phyloP scores from a whole-genome alignment of 2,329 filamentous ascomycete genomes.

The Hypomyces perniciosus region DNA sequence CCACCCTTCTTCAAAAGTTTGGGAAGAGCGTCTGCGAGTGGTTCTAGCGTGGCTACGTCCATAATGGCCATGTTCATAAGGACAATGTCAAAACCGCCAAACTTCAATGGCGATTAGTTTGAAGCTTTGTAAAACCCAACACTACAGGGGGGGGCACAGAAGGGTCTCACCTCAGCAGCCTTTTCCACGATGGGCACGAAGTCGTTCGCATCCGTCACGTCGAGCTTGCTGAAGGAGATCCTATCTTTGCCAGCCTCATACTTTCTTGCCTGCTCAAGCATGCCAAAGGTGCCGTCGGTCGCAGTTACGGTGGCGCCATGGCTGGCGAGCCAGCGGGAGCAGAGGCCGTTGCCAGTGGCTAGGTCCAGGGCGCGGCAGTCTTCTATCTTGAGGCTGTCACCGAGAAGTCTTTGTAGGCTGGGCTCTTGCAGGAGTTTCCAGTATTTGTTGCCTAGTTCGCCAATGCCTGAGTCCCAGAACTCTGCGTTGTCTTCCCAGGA shows the following conservation, averaged over 20 bases:
- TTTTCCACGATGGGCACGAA: slow-evolving; percentile 9
- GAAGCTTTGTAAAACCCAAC: background rate
- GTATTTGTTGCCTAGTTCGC: slow-evolving; percentile 38
- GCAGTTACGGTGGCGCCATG: slow-evolving; percentile 35
- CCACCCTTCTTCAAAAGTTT: slow-evolving; percentile 34
- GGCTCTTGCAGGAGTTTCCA: slow-evolving; percentile 38
- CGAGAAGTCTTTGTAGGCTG: slow-evolving; percentile 30
- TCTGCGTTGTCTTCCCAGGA: slow-evolving; percentile 37
- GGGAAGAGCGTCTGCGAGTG: slow-evolving; percentile 35
- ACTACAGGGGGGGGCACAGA: background rate
- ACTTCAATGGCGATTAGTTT: slow-evolving; percentile 14
- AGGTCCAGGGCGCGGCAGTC: slow-evolving; percentile 37
- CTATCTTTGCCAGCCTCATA: slow-evolving; percentile 3
- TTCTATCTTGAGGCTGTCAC: slow-evolving; percentile 13
- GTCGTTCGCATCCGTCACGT: slow-evolving; percentile 30
- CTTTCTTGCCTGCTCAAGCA: slow-evolving; percentile 32
- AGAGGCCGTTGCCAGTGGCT: slow-evolving; percentile 45
- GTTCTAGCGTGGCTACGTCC: slow-evolving; percentile 39
- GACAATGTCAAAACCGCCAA: slow-evolving; percentile 35
- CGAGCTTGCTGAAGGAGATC: slow-evolving; percentile 29
- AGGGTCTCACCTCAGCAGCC: slow-evolving; percentile 8
- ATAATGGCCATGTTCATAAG: slow-evolving; percentile 46
- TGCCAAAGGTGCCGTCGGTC: slow-evolving; percentile 37
- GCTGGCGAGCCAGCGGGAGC: slow-evolving; percentile 37
- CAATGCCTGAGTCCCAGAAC: slow-evolving; percentile 37